A percentile compares a stretch with the other conserved stretches of the same genome.
Conservation (phyloP, 1,284 basidiomycete genomes). For the Anthracocystis setariae region DNA sequence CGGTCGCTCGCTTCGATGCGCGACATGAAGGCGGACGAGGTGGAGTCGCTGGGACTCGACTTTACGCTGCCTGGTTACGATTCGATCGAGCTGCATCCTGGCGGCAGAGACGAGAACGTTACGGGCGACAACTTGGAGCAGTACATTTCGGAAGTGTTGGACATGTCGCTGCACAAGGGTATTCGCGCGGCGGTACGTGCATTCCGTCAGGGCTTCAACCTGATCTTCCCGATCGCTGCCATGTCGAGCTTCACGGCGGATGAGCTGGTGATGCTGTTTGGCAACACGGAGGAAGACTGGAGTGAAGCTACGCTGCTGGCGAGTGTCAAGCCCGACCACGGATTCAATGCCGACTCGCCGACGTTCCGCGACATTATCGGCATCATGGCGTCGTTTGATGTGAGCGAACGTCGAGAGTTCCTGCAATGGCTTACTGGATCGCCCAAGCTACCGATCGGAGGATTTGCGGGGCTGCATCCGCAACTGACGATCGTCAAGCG, state of each 20-base stretch:
- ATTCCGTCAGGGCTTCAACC: slow-evolving; percentile 70
- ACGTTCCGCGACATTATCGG: slow-evolving; percentile 87
- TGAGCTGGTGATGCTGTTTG: slow-evolving; percentile 91
- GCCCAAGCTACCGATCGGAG: slow-evolving; percentile 77
- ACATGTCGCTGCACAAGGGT: slow-evolving; percentile 66
- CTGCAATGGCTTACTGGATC: slow-evolving; percentile 98
- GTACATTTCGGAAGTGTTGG: slow-evolving; percentile 76
- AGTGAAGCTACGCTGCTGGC: slow-evolving; percentile 79
- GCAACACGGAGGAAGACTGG: slow-evolving; percentile 83
- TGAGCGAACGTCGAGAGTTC: slow-evolving; percentile 81
- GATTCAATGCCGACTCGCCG: slow-evolving; percentile 92
- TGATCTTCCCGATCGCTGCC: slow-evolving; percentile 91
- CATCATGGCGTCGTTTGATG: slow-evolving; percentile 84
- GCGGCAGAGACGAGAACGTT: slow-evolving; percentile 81
- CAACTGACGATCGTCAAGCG: slow-evolving; percentile 96
- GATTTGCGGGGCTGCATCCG: slow-evolving; percentile 93
- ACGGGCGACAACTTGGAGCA: slow-evolving; percentile 86
- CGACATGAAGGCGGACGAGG: slow-evolving; percentile 72
- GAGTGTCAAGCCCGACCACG: slow-evolving; percentile 95
- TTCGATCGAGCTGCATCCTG: slow-evolving; percentile 86
- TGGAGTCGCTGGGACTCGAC: slow-evolving; percentile 90
- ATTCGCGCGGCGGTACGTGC: slow-evolving; percentile 59
- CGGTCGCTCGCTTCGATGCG: slow-evolving; percentile 83
- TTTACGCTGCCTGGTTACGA: slow-evolving; percentile 92
- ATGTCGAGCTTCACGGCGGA: slow-evolving; percentile 91